Evolutionary conservation across 2,329 filamentous ascomycete species (phyloP), one percentile per base, ranked within the genome.

Genomic region (Scortechinia acanthostroma): DNA sequence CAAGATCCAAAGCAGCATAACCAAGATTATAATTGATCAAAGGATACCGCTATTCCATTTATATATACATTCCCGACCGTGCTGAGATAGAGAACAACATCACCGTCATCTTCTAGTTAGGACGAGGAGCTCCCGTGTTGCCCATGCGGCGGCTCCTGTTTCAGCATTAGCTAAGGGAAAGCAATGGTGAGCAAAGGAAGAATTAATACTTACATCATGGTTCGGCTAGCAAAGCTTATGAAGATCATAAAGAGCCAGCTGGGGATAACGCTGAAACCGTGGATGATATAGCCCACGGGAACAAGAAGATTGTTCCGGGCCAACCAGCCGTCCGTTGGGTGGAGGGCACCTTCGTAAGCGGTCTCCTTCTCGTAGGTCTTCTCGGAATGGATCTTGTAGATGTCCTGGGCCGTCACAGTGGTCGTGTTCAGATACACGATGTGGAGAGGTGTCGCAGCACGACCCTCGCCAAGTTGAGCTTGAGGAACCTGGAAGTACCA

Each of bases 231-330:
- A 59, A 83, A 75, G 45, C 71, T 77, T 59, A 84, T 74, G 35
- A 68, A 60, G 50, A 84, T 72, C 80, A 84, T 83, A 50, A 81
- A 74, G 47, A 74, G 55, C 80, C 80, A 84, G 53, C 73, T 80
- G 2, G 80, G 80, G 51, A 83, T 69, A 60, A 70, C 66, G 23
- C 70, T 65, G 55, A 83, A 71, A 22, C 57, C 71, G 58, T 68
- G 81, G 45, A 82, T 66, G 37, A 68, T 57, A 51, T 80, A 81
- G 4, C 71, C 80, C 25, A 79, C 55, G 15, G 74, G 71, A 45
- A 79, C 58, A 35, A 65, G 68, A 43, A 83, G 60, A 33, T 68
- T 64, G 53, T 68, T 68, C 60, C 79, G 58, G 43, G 73, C 72
- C 40, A 83, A 58, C 50, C 57, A 61, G 42, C 79, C 75, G 55